Percentiles rank a stretch among this genome's conserved stretches.
These are phyloP conservation scores for Lippia alba DNA, from an alignment of 305 asterid genomes.

Conservation along the genomic window DNA sequence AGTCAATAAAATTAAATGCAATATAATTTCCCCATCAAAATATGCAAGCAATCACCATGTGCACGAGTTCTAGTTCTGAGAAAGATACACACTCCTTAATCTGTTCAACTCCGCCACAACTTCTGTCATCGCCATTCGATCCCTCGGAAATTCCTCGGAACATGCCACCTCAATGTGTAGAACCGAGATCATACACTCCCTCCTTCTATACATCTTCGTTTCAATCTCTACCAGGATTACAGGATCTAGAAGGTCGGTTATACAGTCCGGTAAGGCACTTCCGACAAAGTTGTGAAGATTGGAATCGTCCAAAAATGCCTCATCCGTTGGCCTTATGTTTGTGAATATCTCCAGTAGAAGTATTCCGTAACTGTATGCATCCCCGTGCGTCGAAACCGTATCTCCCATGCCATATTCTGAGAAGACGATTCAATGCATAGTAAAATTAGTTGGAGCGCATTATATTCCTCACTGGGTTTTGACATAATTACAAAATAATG, in stretches of 20 bases:
- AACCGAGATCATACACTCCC: slow-evolving; percentile 16
- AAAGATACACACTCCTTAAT: neutral
- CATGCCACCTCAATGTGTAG: slow-evolving; percentile 37
- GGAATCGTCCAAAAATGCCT: slow-evolving; percentile 15
- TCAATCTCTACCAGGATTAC: neutral
- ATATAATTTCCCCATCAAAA: too few relatives aligned
- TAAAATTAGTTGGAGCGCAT: neutral
- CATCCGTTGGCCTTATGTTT: slow-evolving; percentile 36
- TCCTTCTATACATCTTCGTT: neutral
- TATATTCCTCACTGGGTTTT: too few relatives aligned
- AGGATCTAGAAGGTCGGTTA: slow-evolving; percentile 17
- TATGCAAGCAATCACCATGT: too few relatives aligned
- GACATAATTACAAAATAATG: too few relatives aligned
- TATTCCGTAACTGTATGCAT: slow-evolving; percentile 39
- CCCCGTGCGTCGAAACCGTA: slow-evolving; percentile 33
- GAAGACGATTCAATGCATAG: neutral
- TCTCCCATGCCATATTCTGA: slow-evolving; percentile 40
- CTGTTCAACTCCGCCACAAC: slow-evolving; percentile 9
- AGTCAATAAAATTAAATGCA: too few relatives aligned
- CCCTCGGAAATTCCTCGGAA: slow-evolving; percentile 25
- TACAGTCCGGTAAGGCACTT: slow-evolving; percentile 6
- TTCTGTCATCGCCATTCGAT: slow-evolving; percentile 32
- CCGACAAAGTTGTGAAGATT: slow-evolving; percentile 29
- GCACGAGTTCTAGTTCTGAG: neutral
- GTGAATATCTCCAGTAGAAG: slow-evolving; percentile 41